These are phyloP conservation scores for Claviceps cyperi DNA, from an alignment of 2,329 filamentous ascomycete species.

Conservation along the genomic window DNA sequence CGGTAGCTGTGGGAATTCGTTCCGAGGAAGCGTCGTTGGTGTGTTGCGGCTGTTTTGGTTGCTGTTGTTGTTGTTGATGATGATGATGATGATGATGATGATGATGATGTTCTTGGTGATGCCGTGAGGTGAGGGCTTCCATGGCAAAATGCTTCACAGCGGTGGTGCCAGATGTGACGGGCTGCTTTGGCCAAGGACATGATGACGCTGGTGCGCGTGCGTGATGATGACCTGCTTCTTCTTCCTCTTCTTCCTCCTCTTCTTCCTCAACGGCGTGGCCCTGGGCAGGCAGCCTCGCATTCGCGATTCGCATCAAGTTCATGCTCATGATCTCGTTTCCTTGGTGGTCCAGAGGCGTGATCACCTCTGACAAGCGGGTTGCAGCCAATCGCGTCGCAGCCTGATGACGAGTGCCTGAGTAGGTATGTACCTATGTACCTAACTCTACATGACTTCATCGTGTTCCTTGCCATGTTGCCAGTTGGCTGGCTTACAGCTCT, in stretches of 20 bases:
- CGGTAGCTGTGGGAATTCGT: conserved; percentile 30
- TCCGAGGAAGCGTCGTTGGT: neutral
- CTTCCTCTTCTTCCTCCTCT: neutral
- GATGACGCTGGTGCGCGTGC: neutral
- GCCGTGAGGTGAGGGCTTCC: neutral
- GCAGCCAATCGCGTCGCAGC: no score
- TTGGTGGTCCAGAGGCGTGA: no score
- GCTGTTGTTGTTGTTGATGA: neutral
- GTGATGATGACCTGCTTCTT: neutral
- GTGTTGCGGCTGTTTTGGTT: neutral
- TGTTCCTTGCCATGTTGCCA: no score
- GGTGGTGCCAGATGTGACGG: neutral
- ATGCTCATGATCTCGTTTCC: no score
- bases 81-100: neutral
- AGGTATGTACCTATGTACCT: neutral
- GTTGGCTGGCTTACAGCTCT: no score
- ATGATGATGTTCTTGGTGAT: neutral
- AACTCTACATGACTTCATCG: no score
- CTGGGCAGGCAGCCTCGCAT: no score
- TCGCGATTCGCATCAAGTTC: no score
- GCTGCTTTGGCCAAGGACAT: neutral
- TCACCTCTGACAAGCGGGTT: no score
- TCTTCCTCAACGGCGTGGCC: neutral
- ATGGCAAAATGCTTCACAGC: neutral
- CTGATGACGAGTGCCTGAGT: no score